These are phyloP conservation scores for Dendrocalamus sinicus DNA, from an alignment of 176 grass and related monocot species.

Conservation along the genomic window DNA sequence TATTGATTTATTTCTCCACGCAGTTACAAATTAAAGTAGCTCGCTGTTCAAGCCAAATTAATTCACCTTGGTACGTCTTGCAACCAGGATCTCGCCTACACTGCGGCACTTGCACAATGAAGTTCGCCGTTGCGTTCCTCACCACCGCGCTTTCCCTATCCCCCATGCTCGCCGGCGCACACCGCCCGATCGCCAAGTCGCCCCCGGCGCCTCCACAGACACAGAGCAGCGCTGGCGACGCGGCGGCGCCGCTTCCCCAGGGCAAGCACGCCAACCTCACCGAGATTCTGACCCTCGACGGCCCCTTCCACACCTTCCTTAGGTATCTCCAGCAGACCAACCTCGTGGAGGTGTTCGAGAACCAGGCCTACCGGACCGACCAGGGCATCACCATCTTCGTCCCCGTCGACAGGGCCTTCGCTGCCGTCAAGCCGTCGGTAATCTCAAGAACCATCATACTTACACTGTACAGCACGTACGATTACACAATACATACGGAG, in stretches of 20 bases:
- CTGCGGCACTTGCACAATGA: slow-evolving; percentile 1
- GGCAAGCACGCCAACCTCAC: slow-evolving; percentile 39
- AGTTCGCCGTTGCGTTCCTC: not conserved
- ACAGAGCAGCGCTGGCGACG: not conserved
- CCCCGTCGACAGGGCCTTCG: slow-evolving; percentile 53
- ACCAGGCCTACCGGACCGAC: slow-evolving; percentile 51
- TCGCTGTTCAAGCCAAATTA: not conserved
- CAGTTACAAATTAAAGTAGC: not conserved
- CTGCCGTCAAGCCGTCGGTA: slow-evolving; percentile 44
- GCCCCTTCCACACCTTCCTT: slow-evolving; percentile 53
- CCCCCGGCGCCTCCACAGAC: not conserved
- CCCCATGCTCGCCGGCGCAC: slow-evolving; percentile 16
- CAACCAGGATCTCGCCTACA: not conserved
- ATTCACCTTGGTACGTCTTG: not conserved
- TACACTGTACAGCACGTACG: not conserved
- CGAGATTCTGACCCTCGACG: slow-evolving; percentile 20
- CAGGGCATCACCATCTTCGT: slow-evolving; percentile 58
- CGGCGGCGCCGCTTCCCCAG: not conserved
- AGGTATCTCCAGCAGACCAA: slow-evolving; percentile 47
- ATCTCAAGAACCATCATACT: not conserved
- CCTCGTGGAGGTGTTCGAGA: slow-evolving; percentile 48
- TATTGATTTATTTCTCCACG: not conserved
- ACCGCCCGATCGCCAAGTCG: slow-evolving; percentile 1
- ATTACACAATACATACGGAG: not conserved
- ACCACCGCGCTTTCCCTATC: not conserved